phyloP scores from a whole-genome alignment of 345 rosid genomes.

The Alliaria petiolata region DNA sequence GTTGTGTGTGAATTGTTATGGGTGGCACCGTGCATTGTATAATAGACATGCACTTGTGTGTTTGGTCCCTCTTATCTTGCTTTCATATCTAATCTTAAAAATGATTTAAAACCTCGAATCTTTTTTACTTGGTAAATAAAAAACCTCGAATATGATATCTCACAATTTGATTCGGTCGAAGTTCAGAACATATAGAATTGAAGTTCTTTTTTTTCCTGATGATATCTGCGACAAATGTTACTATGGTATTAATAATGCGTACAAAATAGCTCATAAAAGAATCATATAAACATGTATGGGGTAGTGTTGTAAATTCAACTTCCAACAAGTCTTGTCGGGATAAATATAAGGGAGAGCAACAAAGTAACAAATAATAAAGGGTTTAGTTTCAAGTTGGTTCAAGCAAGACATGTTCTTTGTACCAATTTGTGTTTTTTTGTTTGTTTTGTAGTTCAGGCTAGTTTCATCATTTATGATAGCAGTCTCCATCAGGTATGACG shows the following conservation, averaged over 20 bases:
- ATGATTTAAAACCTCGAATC: no score
- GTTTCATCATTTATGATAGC: not conserved
- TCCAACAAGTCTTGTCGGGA: conserved; percentile 25
- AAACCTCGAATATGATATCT: no score
- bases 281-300: conserved; percentile 20
- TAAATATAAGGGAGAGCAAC: conserved; percentile 8
- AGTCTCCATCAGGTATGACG: conserved; percentile 18
- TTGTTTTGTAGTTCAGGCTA: not conserved
- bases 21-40: conserved; percentile 19
- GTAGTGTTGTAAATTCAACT: conserved; percentile 13
- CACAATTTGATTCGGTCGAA: no score
- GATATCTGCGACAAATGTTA: no score
- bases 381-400: not conserved
- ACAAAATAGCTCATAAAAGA: not conserved
- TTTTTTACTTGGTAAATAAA: no score
- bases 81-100: not conserved
- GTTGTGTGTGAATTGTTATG: conserved; percentile 8
- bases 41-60: conserved; percentile 1
- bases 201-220: no score
- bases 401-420: conserved; percentile 30
- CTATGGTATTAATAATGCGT: not conserved
- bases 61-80: not conserved
- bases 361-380: conserved; percentile 11
- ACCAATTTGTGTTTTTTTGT: conserved; percentile 4
- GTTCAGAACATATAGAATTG: no score